Base-by-base conservation (phyloP, 768 basidiomycete genomes). In the Naganishia friedmannii region DNA sequence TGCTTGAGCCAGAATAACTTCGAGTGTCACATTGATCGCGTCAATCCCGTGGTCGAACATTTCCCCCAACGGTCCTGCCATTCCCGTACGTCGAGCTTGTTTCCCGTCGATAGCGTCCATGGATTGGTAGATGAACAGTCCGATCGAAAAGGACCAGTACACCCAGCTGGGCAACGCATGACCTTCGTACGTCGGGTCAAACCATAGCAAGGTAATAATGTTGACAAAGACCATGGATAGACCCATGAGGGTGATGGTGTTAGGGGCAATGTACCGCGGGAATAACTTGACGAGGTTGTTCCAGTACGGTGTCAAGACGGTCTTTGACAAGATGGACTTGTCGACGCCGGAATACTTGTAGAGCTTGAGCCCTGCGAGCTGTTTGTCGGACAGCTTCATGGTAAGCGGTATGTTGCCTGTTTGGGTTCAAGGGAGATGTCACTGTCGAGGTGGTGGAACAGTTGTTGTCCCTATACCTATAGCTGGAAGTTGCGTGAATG, bases 61-160 rank as follows among this genome's bases (percentile, higher is more conserved):
- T 80, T 99, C 91, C 21, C 96, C 96, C 37, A 98, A 83, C 29
- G 95, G 95, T 5, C 96, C 92, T n/a, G 93, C 90, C 91, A 96
- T 98, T 0, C 93, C 93, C 0, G 93, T 95, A 63, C 95, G 83
- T 72, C 96, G 84, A 26, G 96, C 96, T 82, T 99, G 96, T 80
- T 97, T 97, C 19, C 95, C 74, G 65, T 74, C 65, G 53, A 56
- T 56, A 31, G 70, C 76, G 72, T 77, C 71, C 63, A 70, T 72
- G 34, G 68, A 90, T 82, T 99, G 95, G 76, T 99, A 99, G 68
- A 89, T 79, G 79, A 98, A 98, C 57, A 99, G 82, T 1, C 94
- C 93, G 46, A 87, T 78, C 0, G 87, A 91, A 89, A 93, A 97
- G 7, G 92, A 92, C 77, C 90, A 90, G 80, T 94, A 98, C 21